Base-by-base conservation (phyloP, 2,329 filamentous ascomycete genomes). In the Fusarium tricinctum region DNA sequence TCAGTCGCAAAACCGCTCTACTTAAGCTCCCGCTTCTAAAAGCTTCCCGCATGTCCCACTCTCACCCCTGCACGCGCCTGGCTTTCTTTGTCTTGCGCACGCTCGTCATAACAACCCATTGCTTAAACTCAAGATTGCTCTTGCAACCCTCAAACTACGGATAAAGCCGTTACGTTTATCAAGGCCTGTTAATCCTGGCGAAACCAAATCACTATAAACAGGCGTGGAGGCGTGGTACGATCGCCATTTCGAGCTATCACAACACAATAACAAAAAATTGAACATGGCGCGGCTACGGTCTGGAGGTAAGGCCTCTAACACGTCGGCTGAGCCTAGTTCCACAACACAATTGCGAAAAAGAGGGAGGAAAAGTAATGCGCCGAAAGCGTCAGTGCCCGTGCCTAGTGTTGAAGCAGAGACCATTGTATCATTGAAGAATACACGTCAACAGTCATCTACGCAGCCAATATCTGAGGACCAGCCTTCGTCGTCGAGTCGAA, bases 1-100 rank as follows among this genome's bases (percentile, higher is more conserved):
- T 47, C 35, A 47, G 39, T 48, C 40, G 22, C 46, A 51, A 43
- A 35, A 40, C 20, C 30, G 32, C 55, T 44, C 17, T 23, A 17
- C 20, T 47, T 28, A 32, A 64, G 51, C 63, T 68, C 43, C 40
- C 35, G 26, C n/a, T 28, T 30, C 26, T 58, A 47, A 42, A 56
- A 30, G 55, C 63, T 52, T 63, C 47, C 13, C 19, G 6, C 20
- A 23, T 48, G 65, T 55, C 57, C 68, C 68, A 71, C 68, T 48
- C 47, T 39, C 51, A 48, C 38, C 32, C 26, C 23, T 35, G n/a
- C 43, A 44, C 45, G 44, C 35, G 38, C 47, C 35, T 44, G 28
- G 20, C 28, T 26, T 40, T n/a, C 30, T 8, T 39, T 32, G 30
- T 14, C 30, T 33, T 33, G 30, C 14, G 40, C 22, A 51, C 33